Percentiles rank a stretch among this genome's conserved stretches.
These are phyloP conservation scores for Sporothrix curviconia DNA, from an alignment of 2,329 filamentous ascomycete species.

Conservation along the genomic window DNA sequence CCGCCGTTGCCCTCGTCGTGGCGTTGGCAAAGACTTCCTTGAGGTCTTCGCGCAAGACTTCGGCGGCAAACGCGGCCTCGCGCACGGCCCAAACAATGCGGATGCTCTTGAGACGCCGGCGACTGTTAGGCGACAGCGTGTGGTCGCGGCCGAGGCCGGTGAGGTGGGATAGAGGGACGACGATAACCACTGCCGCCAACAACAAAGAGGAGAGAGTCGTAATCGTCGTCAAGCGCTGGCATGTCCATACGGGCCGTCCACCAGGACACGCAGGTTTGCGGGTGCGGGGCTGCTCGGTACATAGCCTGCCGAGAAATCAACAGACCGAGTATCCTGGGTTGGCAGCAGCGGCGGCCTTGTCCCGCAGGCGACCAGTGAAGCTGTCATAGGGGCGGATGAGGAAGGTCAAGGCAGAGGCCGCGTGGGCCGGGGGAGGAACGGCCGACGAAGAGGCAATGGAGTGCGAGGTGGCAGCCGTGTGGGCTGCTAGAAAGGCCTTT, in stretches of 20 bases:
- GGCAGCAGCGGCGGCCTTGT: constrained; percentile 14
- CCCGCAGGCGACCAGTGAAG: constrained; percentile 18
- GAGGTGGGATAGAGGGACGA: constrained; percentile 18
- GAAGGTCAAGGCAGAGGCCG: constrained; percentile 14
- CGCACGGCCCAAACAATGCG: constrained; percentile 20
- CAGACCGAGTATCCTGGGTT: not conserved
- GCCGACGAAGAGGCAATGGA: not conserved
- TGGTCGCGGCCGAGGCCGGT: constrained; percentile 10
- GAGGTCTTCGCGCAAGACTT: constrained; percentile 13
- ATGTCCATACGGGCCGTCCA: constrained; percentile 20
- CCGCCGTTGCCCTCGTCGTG: not conserved
- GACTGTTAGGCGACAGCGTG: not conserved
- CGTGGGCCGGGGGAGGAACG: not conserved
- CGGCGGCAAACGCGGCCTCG: constrained; percentile 15
- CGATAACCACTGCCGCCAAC: constrained; percentile 21
- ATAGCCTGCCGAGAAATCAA: not conserved
- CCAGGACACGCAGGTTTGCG: constrained; percentile 12
- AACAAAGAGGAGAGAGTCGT: constrained; percentile 16
- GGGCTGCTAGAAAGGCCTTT: constrained; percentile 7
- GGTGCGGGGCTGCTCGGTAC: not conserved
- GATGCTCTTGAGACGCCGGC: constrained; percentile 5
- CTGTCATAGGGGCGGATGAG: constrained; percentile 19
- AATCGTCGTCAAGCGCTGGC: constrained; percentile 8
- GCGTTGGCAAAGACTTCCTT: not conserved
- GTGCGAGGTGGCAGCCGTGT: not conserved